Percentiles rank a stretch among this genome's conserved stretches.
Evolutionary conservation across 306 rosid species (phyloP).

Genomic region (Pyrus bretschneideri): DNA sequence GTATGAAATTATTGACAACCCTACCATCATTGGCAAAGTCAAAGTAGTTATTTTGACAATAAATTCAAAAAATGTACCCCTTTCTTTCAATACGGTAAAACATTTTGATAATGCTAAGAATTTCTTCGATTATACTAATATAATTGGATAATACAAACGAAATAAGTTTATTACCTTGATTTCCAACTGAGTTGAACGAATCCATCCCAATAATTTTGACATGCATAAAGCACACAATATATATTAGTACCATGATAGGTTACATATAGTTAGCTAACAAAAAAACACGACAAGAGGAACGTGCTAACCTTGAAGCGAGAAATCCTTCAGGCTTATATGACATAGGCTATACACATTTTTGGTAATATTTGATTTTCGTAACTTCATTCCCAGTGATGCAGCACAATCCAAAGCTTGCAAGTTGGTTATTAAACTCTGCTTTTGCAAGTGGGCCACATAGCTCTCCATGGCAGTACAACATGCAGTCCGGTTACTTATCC

Average conservation of each 20-base stretch:
- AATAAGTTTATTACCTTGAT: conserved; percentile 55
- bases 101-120: too few species aligned
- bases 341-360: conserved; percentile 70
- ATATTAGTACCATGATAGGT: conserved; percentile 27
- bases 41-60: background rate
- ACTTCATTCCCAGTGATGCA: conserved; percentile 67
- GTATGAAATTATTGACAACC: background rate
- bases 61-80: background rate
- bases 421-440: conserved; percentile 90
- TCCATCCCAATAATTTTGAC: conserved; percentile 29
- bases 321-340: conserved; percentile 84
- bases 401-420: conserved; percentile 96
- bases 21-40: background rate
- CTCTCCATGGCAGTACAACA: conserved; percentile 83
- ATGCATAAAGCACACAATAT: conserved; percentile 7
- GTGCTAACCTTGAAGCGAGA: conserved; percentile 88
- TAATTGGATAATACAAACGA: background rate
- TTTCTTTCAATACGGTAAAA: background rate
- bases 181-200: conserved; percentile 60
- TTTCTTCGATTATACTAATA: background rate
- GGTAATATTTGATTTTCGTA: conserved; percentile 52
- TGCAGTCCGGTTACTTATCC: conserved; percentile 52
- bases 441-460: conserved; percentile 89
- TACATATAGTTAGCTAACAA: background rate
- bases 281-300: conserved; percentile 2